Conservation (phyloP, 176 grass and related monocot genomes). For the Hsuehochloa calcarea region DNA sequence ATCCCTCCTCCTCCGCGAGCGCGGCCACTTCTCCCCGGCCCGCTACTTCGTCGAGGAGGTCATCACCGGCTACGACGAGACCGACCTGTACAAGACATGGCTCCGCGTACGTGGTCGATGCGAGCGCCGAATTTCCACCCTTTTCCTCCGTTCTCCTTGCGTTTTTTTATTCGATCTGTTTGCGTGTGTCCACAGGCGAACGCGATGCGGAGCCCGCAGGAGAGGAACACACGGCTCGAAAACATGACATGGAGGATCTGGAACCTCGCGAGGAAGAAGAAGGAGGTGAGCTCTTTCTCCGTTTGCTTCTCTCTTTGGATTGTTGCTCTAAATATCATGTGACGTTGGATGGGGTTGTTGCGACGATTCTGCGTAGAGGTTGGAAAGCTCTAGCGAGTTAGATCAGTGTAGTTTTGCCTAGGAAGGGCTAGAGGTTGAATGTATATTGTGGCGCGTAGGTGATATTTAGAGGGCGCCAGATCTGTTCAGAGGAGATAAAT, state of each 20-base stretch:
- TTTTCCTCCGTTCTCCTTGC: not conserved
- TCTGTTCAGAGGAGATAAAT: constrained; percentile 11
- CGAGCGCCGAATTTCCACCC: not conserved
- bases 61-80: constrained; percentile 83
- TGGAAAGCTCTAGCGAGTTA: not conserved
- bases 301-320: not conserved
- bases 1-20: constrained; percentile 71
- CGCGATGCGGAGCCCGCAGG: constrained; percentile 97
- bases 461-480: not conserved
- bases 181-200: constrained; percentile 47
- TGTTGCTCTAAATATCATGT: not conserved
- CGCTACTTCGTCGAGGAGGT: constrained; percentile 90
- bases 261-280: constrained; percentile 99
- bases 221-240: constrained; percentile 97
- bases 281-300: constrained; percentile 54
- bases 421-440: not conserved
- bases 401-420: not conserved
- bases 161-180: constrained; percentile 37
- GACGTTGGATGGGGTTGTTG: not conserved
- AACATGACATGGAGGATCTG: constrained; percentile 99
- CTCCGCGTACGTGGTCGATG: constrained; percentile 46
- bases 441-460: not conserved
- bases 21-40: constrained; percentile 69
- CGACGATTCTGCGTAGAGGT: not conserved
- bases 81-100: constrained; percentile 86